A percentile compares a stretch with the other conserved stretches of the same genome.
phyloP scores from a whole-genome alignment of 106 monocot genomes.

The Dioscorea alata region DNA sequence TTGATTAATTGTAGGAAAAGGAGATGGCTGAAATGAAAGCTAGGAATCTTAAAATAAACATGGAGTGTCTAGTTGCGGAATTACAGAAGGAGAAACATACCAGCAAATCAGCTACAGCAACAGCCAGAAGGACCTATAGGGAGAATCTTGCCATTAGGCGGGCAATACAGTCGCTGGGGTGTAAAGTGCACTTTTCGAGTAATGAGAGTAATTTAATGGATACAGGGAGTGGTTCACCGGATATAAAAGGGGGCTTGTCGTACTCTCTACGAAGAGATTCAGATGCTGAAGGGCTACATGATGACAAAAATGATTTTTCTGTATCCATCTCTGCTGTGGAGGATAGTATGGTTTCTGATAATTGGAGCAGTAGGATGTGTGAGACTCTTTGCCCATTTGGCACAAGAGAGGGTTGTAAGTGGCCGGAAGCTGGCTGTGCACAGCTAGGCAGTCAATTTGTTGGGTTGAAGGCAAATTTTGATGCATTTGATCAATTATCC shows the following conservation, averaged over 20 bases:
- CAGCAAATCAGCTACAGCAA: conserved; percentile 32
- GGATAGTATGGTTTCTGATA: conserved; percentile 34
- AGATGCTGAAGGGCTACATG: conserved; percentile 10
- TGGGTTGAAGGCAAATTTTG: conserved; percentile 84
- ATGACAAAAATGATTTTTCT: conserved; percentile 43
- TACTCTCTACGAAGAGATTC: conserved; percentile 14
- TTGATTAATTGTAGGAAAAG: conserved; percentile 46
- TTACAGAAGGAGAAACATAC: conserved; percentile 57
- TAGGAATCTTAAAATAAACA: conserved; percentile 40
- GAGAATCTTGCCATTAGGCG: conserved; percentile 71
- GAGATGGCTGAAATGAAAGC: conserved; percentile 50
- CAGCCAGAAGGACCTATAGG: conserved; percentile 42
- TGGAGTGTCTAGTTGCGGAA: conserved; percentile 40
- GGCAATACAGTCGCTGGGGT: conserved; percentile 84
- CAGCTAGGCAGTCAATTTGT: conserved; percentile 86
- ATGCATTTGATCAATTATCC: conserved; percentile 85
- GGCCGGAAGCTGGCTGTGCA: conserved; percentile 83
- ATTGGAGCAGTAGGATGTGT: conserved; percentile 37
- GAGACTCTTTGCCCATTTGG: conserved; percentile 77
- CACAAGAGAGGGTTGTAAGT: conserved; percentile 77
- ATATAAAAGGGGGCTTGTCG: conserved; percentile 9
- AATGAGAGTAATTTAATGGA: conserved; percentile 15
- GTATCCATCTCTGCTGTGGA: conserved; percentile 64
- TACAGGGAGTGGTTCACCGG: conserved; percentile 11
- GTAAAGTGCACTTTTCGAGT: conserved; percentile 65